These are phyloP conservation scores for Basipetospora chlamydospora DNA, from an alignment of 2,329 filamentous ascomycete species.

Conservation along the genomic window DNA sequence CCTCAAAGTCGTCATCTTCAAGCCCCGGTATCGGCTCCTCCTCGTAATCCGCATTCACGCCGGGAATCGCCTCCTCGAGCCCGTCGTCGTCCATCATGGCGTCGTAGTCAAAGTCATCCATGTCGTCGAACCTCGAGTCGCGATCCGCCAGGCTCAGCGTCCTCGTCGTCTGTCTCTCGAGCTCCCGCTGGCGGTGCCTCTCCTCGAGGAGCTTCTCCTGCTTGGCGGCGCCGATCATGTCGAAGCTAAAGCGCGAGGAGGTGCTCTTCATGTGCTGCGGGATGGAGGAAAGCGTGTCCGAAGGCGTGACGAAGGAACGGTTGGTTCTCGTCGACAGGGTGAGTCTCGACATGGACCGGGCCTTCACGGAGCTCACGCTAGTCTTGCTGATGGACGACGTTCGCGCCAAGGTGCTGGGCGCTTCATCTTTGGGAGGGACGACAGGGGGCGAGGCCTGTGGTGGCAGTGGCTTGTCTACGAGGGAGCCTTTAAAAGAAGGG, in stretches of 20 bases:
- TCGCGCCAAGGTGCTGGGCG: neutral
- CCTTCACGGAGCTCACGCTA: no score
- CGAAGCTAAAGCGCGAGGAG: constrained; percentile 69
- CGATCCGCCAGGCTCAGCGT: constrained; percentile 18
- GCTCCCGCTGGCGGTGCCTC: constrained; percentile 51
- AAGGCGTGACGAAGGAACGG: constrained; percentile 39
- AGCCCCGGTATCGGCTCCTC: constrained; percentile 24
- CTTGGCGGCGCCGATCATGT: constrained; percentile 57
- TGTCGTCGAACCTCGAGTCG: constrained; percentile 45
- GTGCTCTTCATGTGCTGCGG: constrained; percentile 60
- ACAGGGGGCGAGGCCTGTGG: constrained; percentile 4
- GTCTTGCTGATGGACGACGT: neutral
- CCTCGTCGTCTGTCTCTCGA: constrained; percentile 38
- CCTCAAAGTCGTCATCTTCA: constrained; percentile 12
- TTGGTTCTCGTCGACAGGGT: constrained; percentile 13
- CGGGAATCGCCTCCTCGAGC: constrained; percentile 52
- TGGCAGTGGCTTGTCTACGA: constrained; percentile 17
- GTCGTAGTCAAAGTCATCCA: constrained; percentile 49
- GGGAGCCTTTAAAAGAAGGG: constrained; percentile 13
- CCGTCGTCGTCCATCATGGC: constrained; percentile 52
- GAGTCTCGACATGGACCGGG: neutral
- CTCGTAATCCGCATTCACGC: constrained; percentile 32
- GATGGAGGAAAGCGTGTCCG: constrained; percentile 31
- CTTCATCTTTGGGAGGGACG: constrained; percentile 5
- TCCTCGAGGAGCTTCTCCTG: constrained; percentile 59